phyloP scores from a whole-genome alignment of 257 asterid species.

The Forsythia viridissima region DNA sequence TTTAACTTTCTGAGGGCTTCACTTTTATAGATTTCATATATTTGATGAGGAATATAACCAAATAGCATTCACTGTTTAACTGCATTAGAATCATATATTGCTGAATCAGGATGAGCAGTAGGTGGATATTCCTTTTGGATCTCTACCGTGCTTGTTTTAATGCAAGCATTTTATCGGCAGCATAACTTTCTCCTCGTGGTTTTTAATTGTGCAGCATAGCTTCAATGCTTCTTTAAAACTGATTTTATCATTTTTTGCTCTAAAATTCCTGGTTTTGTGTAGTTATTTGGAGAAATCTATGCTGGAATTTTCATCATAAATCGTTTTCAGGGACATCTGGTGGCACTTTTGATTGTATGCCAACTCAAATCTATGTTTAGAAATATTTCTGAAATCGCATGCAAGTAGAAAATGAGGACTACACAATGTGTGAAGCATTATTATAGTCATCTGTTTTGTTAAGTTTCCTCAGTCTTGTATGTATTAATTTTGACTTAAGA shows the following conservation, averaged over 20 bases:
- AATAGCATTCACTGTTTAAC: no score
- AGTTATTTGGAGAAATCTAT: no score
- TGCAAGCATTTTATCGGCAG: constrained; percentile 1
- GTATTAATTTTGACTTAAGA: neutral
- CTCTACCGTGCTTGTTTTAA: constrained; percentile 17
- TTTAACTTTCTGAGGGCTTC: no score
- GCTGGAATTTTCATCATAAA: neutral
- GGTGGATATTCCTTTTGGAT: constrained; percentile 37
- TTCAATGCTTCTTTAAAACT: neutral
- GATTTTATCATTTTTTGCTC: neutral
- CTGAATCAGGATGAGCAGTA: constrained; percentile 17
- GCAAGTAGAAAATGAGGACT: no score
- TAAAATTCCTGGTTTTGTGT: neutral
- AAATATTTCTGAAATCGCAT: no score
- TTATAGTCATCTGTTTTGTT: neutral
- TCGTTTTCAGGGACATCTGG: neutral
- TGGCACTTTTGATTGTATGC: neutral
- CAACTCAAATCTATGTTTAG: neutral
- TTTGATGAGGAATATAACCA: no score
- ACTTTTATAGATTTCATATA: no score
- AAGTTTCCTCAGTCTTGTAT: neutral
- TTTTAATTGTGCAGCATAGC: neutral
- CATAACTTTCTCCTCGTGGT: no score
- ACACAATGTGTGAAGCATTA: no score
- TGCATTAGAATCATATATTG: neutral